phyloP scores from a whole-genome alignment of 768 basidiomycete species.

The Xerocomellus amylosporus region DNA sequence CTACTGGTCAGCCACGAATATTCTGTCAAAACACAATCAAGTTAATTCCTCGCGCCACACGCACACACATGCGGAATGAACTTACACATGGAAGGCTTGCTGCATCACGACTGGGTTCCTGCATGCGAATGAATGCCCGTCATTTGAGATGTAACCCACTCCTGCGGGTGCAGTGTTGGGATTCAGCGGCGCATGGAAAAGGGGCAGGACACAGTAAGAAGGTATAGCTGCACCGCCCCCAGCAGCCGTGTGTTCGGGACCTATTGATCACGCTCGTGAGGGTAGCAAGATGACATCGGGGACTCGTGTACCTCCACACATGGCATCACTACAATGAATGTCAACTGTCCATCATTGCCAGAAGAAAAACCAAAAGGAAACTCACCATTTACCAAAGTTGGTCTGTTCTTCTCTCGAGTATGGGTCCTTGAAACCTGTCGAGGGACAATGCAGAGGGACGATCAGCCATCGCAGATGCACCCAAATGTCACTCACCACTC shows the following conservation, averaged over 20 bases:
- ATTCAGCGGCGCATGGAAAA: slow-evolving; percentile 46
- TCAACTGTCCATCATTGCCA: neutral
- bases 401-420: slow-evolving; percentile 57
- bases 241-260: slow-evolving; percentile 47
- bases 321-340: slow-evolving; percentile 38
- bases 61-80: neutral
- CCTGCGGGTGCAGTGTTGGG: slow-evolving; percentile 28
- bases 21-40: slow-evolving; percentile 27
- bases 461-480: neutral
- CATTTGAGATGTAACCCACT: slow-evolving; percentile 49
- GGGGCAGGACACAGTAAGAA: slow-evolving; percentile 52
- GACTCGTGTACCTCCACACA: slow-evolving; percentile 45
- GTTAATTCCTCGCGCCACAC: neutral
- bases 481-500: slow-evolving; percentile 38
- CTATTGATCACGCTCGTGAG: slow-evolving; percentile 30
- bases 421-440: slow-evolving; percentile 58
- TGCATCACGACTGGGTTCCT: slow-evolving; percentile 50
- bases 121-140: slow-evolving; percentile 56
- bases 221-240: slow-evolving; percentile 40
- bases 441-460: neutral
- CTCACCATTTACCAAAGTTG: slow-evolving; percentile 54
- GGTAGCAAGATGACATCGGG: neutral
- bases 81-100: slow-evolving; percentile 63
- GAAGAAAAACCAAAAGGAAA: neutral
- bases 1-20: slow-evolving; percentile 54